Base-by-base conservation (phyloP, 1,139 yeast genomes). In the Pichia sp. region DNA sequence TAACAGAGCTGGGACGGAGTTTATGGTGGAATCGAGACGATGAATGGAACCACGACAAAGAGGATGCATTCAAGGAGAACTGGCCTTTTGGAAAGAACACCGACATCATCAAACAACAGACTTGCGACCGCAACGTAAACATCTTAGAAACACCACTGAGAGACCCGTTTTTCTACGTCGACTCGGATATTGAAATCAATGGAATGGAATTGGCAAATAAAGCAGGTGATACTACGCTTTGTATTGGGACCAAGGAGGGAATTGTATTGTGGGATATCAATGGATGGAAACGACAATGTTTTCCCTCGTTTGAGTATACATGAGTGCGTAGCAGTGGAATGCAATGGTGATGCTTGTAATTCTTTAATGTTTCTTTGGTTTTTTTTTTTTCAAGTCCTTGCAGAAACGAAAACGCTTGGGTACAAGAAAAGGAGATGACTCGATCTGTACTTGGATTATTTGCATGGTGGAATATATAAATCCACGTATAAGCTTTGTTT, bases 251-350 rank as follows among this genome's bases (percentile, higher is more conserved):
- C 32, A 71, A 70, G 45, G 68, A 66, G 43, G 79, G 79, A 2
- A 61, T 75, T 35, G 61, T 72, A 43, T 66, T 67, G 49, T 74
- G 78, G 78, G 70, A 70, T 41, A 66, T 75, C 36, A 72, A 73
- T 49, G 64, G 73, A 8, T 71, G 77, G 75, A 68, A 72, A 33
- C 64, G 79, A 55, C 63, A 77, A 49, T 69, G 75, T 44, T 73
- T 73, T 52, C 74, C 77, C 3, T 57, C 66, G 9, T 68, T 49
- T 46, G 59, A 53, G 37, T 45, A 44, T 29, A 16, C 33, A 8
- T 43, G 29, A 36, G 10, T 31, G 7, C 10, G 2, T 31, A 31
- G 33, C 33, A 16, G 23, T 16, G 16, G 16, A 6, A 9, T 36
- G 11, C 37, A 29, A 26, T 29, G 23, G n/a, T 28, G n/a, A n/a